Base-by-base conservation (phyloP, 2,329 filamentous ascomycete genomes). In the Monilinia vaccinii-corymbosi region DNA sequence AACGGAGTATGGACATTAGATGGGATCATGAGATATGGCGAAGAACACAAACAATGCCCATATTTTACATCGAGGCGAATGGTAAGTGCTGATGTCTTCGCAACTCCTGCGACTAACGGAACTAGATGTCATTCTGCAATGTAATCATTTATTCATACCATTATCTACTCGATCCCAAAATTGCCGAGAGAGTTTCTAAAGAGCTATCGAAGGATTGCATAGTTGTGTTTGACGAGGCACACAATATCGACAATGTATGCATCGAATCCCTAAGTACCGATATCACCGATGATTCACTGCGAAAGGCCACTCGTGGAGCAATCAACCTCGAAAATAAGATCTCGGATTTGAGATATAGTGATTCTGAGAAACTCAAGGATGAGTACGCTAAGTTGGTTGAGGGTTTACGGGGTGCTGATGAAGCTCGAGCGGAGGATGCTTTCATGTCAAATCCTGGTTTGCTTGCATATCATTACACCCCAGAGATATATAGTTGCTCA, bases 91-190 rank as follows among this genome's bases (percentile, higher is more conserved):
- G 45, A n/a, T 47, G 36, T 21, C 23, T 49, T 44, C 6, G 23
- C 21, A 46, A 40, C 23, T n/a, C 11, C 46, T 28, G 23, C 32
- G 38, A 38, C 62, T 70, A 52, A 68, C 59, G 44, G 32, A 36
- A 10, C 36, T 16, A 91, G 88, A 97, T 99, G 93, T 88, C 94
- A 69, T 97, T 92, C 71, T 99, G 94, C 81, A 97, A 99, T 72
- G 91, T 99, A 71, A 97, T 99, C 70, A 99, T 99, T 67, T 99
- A 99, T 76, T 99, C 94, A 0, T 99, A 99, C 71, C 94, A 99
- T 74, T 99, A 99, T 71, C 83, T 99, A 3, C 83, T 99, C 18
- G 95, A 99, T 69, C 94, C 94, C 3, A 99, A 99, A 73, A 99
- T 99, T 69, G 94, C 94, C 14, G 94, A 99, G 71, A 28, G 69